phyloP scores from a whole-genome alignment of 495 filamentous ascomycete genomes.

The Trichodelitschia bisporula region DNA sequence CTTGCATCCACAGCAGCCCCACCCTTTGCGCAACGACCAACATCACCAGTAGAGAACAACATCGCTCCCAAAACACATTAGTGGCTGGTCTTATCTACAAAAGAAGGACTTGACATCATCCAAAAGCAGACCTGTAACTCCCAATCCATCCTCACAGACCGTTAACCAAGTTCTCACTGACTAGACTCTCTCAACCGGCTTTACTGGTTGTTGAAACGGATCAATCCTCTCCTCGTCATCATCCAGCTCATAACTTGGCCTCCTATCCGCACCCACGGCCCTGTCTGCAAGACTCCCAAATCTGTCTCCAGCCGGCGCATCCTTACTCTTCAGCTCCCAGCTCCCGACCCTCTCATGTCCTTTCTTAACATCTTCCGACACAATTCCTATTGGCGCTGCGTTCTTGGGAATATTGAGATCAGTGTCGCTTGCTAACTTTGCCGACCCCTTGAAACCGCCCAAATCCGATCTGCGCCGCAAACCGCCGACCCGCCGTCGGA shows the following conservation, averaged over 20 bases:
- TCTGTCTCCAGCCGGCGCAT: background rate
- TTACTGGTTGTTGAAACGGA: constrained; percentile 10
- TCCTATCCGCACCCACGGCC: constrained; percentile 4
- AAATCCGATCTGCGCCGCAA: too few species aligned
- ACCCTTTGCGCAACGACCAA: too few species aligned
- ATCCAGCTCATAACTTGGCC: constrained; percentile 10
- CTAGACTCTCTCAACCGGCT: constrained; percentile 13
- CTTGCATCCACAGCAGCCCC: too few species aligned
- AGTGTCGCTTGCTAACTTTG: constrained; percentile 14
- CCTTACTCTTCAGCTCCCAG: constrained; percentile 17
- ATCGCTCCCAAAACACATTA: too few species aligned
- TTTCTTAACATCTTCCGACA: constrained; percentile 3
- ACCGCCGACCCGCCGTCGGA: constrained; percentile 9
- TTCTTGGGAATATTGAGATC: constrained; percentile 12
- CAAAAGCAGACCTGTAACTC: too few species aligned
- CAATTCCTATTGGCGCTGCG: constrained; percentile 4
- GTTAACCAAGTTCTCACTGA: too few species aligned
- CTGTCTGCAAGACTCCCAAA: constrained; percentile 3
- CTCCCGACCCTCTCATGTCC: constrained; percentile 15
- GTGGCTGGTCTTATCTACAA: too few species aligned
- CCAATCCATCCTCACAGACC: too few species aligned
- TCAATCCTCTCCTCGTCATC: constrained; percentile 9
- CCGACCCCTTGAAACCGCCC: constrained; percentile 14
- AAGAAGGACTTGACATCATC: too few species aligned
- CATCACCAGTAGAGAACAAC: too few species aligned